Conservation (phyloP, 768 basidiomycete species). For the Rhodocollybia butyracea region DNA sequence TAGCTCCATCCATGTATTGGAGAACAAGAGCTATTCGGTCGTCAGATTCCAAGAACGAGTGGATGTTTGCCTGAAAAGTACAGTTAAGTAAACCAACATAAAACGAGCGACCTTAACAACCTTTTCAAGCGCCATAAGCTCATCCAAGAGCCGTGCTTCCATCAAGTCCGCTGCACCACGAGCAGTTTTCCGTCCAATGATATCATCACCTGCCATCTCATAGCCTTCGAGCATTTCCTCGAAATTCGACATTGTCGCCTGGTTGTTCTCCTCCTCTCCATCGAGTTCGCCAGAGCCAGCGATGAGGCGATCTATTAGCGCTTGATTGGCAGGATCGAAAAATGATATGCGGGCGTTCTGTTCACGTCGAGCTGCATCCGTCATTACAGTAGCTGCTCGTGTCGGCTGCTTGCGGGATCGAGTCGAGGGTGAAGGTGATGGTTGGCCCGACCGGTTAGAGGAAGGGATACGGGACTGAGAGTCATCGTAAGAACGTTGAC, state of each 20-base stretch:
- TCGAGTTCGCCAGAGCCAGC: conserved; percentile 48
- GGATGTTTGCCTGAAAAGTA: conserved; percentile 79
- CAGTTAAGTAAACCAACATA: conserved; percentile 4
- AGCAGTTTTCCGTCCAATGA: conserved; percentile 60
- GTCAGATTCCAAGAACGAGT: conserved; percentile 96
- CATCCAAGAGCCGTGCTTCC: conserved; percentile 84
- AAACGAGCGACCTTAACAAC: conserved; percentile 35
- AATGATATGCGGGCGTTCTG: conserved; percentile 76
- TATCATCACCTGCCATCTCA: conserved; percentile 88
- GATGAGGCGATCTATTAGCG: conserved; percentile 66
- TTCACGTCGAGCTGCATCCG: conserved; percentile 45
- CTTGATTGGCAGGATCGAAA: conserved; percentile 79
- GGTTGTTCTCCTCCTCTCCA: conserved; percentile 69
- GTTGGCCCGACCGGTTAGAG: conserved; percentile 13
- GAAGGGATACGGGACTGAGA: conserved; percentile 15
- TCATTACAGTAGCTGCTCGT: conserved; percentile 26
- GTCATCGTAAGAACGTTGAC: conserved; percentile 11
- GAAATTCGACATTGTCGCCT: conserved; percentile 85
- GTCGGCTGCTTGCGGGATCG: conserved; percentile 21
- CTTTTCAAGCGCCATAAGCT: conserved; percentile 91
- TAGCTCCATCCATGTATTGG: conserved; percentile 85
- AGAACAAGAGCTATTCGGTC: conserved; percentile 85
- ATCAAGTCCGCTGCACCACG: conserved; percentile 86
- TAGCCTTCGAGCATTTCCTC: conserved; percentile 99
- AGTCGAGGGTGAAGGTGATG: conserved; percentile 13